A percentile compares a stretch with the other conserved stretches of the same genome.
These are phyloP conservation scores for Perkinsus chesapeaki DNA, from an alignment of 169 alveolate species.

Conservation along the genomic window DNA sequence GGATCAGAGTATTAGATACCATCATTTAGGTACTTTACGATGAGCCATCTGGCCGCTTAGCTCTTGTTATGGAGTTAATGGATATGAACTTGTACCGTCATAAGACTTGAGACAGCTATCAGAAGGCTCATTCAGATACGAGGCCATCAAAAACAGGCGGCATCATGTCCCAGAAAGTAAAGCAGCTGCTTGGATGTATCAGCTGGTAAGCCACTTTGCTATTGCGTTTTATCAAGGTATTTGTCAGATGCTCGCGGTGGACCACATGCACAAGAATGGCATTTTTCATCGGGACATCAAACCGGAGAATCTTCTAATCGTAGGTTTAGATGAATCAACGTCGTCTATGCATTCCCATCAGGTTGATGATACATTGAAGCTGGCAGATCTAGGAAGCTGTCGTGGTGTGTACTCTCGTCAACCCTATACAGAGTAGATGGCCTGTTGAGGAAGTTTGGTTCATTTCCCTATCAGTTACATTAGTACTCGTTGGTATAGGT, in stretches of 20 bases:
- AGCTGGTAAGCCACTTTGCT: not conserved
- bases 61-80: constrained; percentile 79
- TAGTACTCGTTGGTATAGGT: constrained; percentile 84
- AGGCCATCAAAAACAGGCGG: constrained; percentile 65
- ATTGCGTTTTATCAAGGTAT: constrained; percentile 39
- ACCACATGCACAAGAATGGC: constrained; percentile 82
- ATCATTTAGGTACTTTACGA: constrained; percentile 56
- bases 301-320: constrained; percentile 77
- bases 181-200: constrained; percentile 37
- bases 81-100: constrained; percentile 57
- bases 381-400: constrained; percentile 81
- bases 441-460: no score
- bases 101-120: not conserved
- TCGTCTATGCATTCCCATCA: not conserved
- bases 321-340: not conserved
- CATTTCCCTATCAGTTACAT: constrained; percentile 30
- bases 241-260: constrained; percentile 63
- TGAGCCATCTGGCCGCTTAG: constrained; percentile 79
- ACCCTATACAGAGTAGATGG: constrained; percentile 73
- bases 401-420: constrained; percentile 67
- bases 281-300: constrained; percentile 81
- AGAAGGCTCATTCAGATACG: constrained; percentile 26
- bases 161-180: constrained; percentile 60
- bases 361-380: constrained; percentile 58
- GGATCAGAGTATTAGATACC: constrained; percentile 38